A percentile compares a stretch with the other conserved stretches of the same genome.
These are phyloP conservation scores for Viola odorata DNA, from an alignment of 345 rosid genomes.

Conservation along the genomic window DNA sequence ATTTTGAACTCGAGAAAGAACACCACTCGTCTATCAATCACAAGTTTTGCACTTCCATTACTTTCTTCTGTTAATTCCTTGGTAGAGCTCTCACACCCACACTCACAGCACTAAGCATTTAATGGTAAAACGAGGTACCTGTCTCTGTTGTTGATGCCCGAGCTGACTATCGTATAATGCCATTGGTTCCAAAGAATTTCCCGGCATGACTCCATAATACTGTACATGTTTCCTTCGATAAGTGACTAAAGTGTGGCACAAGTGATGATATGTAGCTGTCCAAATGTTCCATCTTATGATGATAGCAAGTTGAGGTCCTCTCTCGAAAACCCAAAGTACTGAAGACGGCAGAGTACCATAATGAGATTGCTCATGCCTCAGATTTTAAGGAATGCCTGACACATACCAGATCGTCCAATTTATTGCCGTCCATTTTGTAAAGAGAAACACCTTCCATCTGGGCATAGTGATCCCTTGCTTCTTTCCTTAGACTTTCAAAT, in stretches of 20 bases:
- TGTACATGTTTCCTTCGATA: neutral
- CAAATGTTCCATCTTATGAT: neutral
- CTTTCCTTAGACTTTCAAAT: conserved; percentile 72
- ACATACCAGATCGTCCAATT: conserved; percentile 89
- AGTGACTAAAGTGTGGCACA: neutral
- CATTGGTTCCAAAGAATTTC: neutral
- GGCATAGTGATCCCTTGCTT: conserved; percentile 64
- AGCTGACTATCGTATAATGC: neutral
- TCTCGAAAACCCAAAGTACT: neutral
- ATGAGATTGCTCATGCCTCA: conserved; percentile 4
- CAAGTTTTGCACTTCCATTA: no score
- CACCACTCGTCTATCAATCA: no score
- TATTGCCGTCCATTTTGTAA: conserved; percentile 97
- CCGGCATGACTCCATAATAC: neutral
- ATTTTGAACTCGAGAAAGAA: no score
- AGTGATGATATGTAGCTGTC: no score
- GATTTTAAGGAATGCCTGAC: conserved; percentile 40
- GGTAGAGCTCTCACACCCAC: neutral
- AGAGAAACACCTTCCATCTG: conserved; percentile 77
- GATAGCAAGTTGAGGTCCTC: neutral
- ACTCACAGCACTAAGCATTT: neutral
- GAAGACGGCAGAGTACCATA: neutral
- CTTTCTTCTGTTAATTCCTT: no score
- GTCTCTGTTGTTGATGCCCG: neutral
- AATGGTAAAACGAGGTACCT: neutral